Base-by-base conservation (phyloP, 2,329 filamentous ascomycete species). In the Tolypocladium inflatum region DNA sequence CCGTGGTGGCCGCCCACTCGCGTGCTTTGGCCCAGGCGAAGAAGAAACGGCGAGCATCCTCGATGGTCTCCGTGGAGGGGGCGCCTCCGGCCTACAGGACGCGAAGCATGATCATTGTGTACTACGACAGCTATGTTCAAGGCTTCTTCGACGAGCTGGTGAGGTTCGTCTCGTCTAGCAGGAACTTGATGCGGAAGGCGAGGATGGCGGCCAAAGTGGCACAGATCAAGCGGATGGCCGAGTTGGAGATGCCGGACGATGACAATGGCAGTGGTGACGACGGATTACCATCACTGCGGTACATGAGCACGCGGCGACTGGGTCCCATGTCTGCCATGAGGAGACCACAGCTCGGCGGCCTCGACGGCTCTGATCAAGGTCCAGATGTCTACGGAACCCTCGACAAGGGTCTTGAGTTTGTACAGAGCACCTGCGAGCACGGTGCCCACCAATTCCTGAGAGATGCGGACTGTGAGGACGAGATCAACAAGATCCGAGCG, bases 391-490 rank as follows among this genome's bases (percentile, higher is more conserved):
- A 88, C 67, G 90, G 95, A 63, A 79, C 83, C 51, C 79, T 91
- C 1, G 91, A 96, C 68, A 89, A 88, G 68, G 82, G 84, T 1
- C 77, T 97, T 33, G 91, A 96, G 68, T 83, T 84, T 62, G 88
- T 90, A 6, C 91, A 96, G 70, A 81, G 81, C 58, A 83, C 91
- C 65, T 95, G 90, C 69, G 92, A 97, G 74, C 86, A 86, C 57
- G 92, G 89, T 3, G 92, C 92, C 0, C 91, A 96, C 68, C 90
- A 95, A 67, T 91, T 94, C 61, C 78, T 97, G n/a, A 85, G 92
- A 30, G 88, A 91, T 56, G 92, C 91, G 13, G 88, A 94, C 66
- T 96, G 92, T 72, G 81, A 78, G n/a, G 81, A 84, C 21, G 90
- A 96, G 70, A 80, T 96, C 43, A 77, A 79, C 33, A 86, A 84